Conservation (phyloP, 1,284 basidiomycete species). For the Xerocomus amazonicus region DNA sequence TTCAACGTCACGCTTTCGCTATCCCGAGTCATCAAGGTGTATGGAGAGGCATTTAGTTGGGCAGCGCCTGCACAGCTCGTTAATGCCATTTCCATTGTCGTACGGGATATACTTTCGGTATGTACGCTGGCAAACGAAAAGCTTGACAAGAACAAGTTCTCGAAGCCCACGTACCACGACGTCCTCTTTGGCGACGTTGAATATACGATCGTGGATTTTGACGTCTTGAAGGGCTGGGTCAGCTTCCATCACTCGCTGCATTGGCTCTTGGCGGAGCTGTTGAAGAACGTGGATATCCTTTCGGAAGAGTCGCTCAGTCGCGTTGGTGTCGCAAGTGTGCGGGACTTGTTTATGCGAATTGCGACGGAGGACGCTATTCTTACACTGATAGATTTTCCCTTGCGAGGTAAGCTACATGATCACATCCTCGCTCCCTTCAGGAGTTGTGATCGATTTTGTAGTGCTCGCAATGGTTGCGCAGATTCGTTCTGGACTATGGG, state of each 20-base stretch:
- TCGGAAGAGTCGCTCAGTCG: constrained; percentile 51
- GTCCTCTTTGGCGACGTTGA: constrained; percentile 60
- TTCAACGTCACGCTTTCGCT: constrained; percentile 90
- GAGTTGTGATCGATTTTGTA: constrained; percentile 31
- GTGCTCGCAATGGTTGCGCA: constrained; percentile 90
- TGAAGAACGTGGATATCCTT: constrained; percentile 75
- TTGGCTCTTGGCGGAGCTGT: constrained; percentile 88
- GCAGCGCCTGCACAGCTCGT: constrained; percentile 60
- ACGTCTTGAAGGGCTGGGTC: constrained; percentile 78
- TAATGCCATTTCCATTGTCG: constrained; percentile 65
- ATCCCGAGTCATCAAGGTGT: constrained; percentile 82
- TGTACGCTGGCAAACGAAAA: constrained; percentile 62
- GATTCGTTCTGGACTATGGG: constrained; percentile 94
- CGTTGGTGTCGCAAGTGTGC: constrained; percentile 52
- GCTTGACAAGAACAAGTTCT: constrained; percentile 64
- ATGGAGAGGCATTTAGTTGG: constrained; percentile 75
- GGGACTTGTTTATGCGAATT: constrained; percentile 56
- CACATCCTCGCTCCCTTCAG: not conserved
- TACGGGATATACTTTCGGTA: constrained; percentile 71
- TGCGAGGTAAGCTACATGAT: constrained; percentile 60
- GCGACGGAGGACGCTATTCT: constrained; percentile 63
- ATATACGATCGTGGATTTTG: constrained; percentile 69
- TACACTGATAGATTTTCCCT: constrained; percentile 79
- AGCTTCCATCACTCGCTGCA: constrained; percentile 96
- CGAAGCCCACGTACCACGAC: constrained; percentile 56